Evolutionary conservation across 73 alveolate genomes (phyloP), one percentile per base, ranked within the genome.

Genomic region (Paramecium bursaria): DNA sequence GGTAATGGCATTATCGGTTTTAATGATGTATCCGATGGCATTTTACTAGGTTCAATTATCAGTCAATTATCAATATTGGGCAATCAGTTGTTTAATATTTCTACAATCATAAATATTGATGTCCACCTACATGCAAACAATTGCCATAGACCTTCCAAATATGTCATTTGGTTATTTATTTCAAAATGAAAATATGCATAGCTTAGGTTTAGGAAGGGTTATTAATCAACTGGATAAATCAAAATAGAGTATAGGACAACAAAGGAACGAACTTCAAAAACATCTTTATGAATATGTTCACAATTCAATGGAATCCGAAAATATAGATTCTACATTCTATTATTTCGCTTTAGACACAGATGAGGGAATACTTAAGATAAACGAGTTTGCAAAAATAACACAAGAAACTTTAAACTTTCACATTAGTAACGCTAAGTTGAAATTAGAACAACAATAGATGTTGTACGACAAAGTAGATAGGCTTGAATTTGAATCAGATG

Each of bases 31-130:
- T 42, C 6, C 44, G 11, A 1, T 67, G 1, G 82, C 44, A 0
- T 23, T 21, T 13, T 17, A 39, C 26, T 39, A 57, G 44, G 17
- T 17, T 42, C 5, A 42, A 67, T 39, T 19, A 26, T 25, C 82
- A 14, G 44, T 67, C 11, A 67, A 67, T 17, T 67, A 67, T 67
- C 60, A 67, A 67, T 53, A 67, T 67, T 67, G 82, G 82, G 82
- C 82, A 6, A 67, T 67, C 2, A 39, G 60, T 0, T 67, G 82
- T 39, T 42, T 67, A 39, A 67, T 67, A 35, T 67, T 67, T 67
- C 50, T 67, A 14, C 23, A 67, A 42, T 67, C 82, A 1, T 26
- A 67, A 67, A 67, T 67, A 39, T 67, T 67, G 44, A 67, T 67
- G 82, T 67, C 82, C 22, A 25, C 60, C 6, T 67, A 67, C 44